Evolutionary conservation across 2,329 filamentous ascomycete species (phyloP), one percentile per base, ranked within the genome.

Genomic region (Fusarium chaquense): DNA sequence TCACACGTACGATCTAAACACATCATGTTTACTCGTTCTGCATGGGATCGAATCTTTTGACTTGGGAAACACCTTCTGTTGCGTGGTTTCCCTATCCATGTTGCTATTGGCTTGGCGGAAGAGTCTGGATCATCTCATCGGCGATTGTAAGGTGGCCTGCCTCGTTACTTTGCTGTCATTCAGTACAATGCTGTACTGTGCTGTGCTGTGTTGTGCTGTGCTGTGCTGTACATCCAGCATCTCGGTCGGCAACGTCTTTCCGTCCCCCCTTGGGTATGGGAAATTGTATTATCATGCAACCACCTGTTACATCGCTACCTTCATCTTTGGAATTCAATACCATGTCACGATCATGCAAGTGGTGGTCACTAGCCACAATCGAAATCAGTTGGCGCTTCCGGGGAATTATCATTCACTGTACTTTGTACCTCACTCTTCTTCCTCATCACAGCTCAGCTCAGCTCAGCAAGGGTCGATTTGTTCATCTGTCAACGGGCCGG

Each of bases 341-440:
- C 32, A 50, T 54, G 70, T 60, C 55, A 54, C 49, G 49, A 59
- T 62, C 28, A 54, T 67, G 55, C 53, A 67, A 67, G 44, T 62
- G 53, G 41, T 49, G 47, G 50, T 66, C 58, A 71, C 66, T 66
- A 73, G 72, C 72, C 72, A 74, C 72, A 74, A 59, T 70, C 61
- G 57, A 71, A 33, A 60, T 36, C 24, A 73, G 58, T 67, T 68
- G 60, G 62, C 67, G 67, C 72, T 70, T 66, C 67, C 71, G 55
- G 60, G 59, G 60, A 61, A 61, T n/a, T 30, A 26, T 16, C 20
- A 36, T 43, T 32, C 41, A 60, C 12, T 44, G n/a, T n/a, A 47
- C 35, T 50, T 12, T 49, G 13, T 20, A 53, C 35, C 36, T 43
- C 24, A 16, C 35, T 69, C 51, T 28, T 26, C 20, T 32, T 41